A percentile compares a stretch with the other conserved stretches of the same genome.
Conservation (phyloP, 164 flowering plant species). For the Tetracentron sinense region DNA sequence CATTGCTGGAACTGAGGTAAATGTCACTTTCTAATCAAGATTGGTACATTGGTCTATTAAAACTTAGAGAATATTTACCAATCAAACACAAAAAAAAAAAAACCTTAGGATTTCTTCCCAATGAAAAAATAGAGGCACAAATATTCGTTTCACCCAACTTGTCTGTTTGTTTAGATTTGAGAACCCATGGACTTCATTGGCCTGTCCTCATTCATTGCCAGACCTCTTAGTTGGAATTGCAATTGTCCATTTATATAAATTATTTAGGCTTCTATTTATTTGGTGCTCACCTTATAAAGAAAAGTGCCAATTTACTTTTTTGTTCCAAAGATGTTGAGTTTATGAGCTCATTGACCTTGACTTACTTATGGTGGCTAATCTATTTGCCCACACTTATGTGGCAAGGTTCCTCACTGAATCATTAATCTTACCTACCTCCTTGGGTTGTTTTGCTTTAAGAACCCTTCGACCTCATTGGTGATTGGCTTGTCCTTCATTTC, state of each 20-base stretch:
- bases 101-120: too few relatives aligned
- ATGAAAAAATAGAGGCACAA: too few relatives aligned
- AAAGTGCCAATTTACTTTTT: not conserved
- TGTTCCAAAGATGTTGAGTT: not conserved
- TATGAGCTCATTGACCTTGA: not conserved
- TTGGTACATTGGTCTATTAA: not conserved
- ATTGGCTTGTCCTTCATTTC: too few relatives aligned
- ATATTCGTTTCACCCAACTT: not conserved
- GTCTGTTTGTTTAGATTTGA: not conserved
- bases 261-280: too few relatives aligned
- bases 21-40: constrained; percentile 1
- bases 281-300: not conserved
- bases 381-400: too few relatives aligned
- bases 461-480: too few relatives aligned
- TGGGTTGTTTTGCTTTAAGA: too few relatives aligned
- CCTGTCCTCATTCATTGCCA: not conserved
- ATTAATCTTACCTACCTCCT: too few relatives aligned
- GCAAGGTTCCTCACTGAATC: too few relatives aligned
- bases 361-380: too few relatives aligned
- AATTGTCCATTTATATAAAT: not conserved
- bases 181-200: not conserved
- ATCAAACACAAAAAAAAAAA: too few relatives aligned
- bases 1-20: constrained; percentile 97
- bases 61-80: not conserved
- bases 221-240: not conserved